Evolutionary conservation across 2,329 filamentous ascomycete species (phyloP), one percentile per base, ranked within the genome.

Genomic region (Phyllosticta citrichinensis): DNA sequence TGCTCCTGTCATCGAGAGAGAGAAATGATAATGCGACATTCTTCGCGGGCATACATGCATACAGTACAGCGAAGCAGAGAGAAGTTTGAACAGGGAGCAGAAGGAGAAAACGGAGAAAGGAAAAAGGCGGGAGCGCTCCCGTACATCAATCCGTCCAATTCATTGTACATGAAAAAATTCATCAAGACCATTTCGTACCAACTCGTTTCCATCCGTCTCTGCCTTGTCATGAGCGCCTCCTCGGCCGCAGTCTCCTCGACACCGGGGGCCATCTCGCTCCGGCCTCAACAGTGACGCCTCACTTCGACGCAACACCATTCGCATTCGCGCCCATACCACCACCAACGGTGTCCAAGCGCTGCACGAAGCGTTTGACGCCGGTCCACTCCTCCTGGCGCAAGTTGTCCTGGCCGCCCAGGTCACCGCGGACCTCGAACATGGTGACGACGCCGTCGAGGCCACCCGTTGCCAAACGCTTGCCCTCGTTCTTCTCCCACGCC

Each of bases 401-500:
- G 35, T 84, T 82, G 69, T 97, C 94, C 66, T 88, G 86, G n/a
- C 91, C 92, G 25, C 92, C 91, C 11, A 95, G 73, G 66, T 92
- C 84, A 68, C 81, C 78, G 24, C 91, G 87, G 61, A 99, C 93
- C 75, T 99, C 94, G 70, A 97, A 99, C 8, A 99, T 85, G 0
- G 89, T 96, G 22, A 97, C 80, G 1, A 91, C 85, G 11, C 93
- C 93, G 69, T 97, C 92, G 63, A 99, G 87, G 3, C 94, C 94
- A 53, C 94, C 95, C 0, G 91, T 91, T 1, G 93, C 94, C 57
- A 97, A 78, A 57, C 89, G 83, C 74, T 88, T 88, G 56, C 94
- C 95, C 71, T 97, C 92, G 53, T 85, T 87, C 68, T 86, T 85
- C 76, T 99, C 94, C 94, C 94, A 99, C 0, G 91, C 88, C 52